phyloP scores from a whole-genome alignment of 345 rosid species.

The Aquilaria sinensis region DNA sequence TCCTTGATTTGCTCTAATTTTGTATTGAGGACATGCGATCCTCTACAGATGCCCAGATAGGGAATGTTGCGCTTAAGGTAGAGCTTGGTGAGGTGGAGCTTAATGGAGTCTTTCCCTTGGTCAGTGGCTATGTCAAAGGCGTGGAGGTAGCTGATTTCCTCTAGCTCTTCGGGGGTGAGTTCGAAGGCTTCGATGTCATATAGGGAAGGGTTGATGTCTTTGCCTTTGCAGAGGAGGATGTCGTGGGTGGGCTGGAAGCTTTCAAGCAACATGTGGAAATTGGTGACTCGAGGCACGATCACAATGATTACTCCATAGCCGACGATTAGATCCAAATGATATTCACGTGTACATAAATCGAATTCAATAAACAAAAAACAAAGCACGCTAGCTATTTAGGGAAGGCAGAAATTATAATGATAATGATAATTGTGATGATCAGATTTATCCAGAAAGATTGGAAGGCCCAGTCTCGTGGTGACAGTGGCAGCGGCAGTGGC shows the following conservation, averaged over 20 bases:
- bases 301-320: slow-evolving; percentile 75
- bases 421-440: background rate
- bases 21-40: slow-evolving; percentile 73
- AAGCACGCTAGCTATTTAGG: no score
- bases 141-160: slow-evolving; percentile 60
- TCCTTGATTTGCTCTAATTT: no score
- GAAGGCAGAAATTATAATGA: no score
- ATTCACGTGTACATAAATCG: slow-evolving; percentile 87
- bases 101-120: no score
- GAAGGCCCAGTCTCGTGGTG: no score
- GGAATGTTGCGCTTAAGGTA: slow-evolving; percentile 85
- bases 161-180: slow-evolving; percentile 59
- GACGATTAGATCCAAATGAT: slow-evolving; percentile 85
- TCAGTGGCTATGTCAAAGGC: slow-evolving; percentile 67
- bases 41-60: slow-evolving; percentile 78
- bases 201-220: slow-evolving; percentile 79
- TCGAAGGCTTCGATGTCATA: slow-evolving; percentile 41
- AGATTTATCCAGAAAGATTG: background rate
- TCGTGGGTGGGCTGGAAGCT: slow-evolving; percentile 94
- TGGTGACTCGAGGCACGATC: slow-evolving; percentile 71
- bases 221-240: slow-evolving; percentile 89
- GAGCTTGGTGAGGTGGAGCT: slow-evolving; percentile 62
- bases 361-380: background rate
- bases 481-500: no score
- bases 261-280: slow-evolving; percentile 61